These are phyloP conservation scores for Penicillium thymicola DNA, from an alignment of 2,329 filamentous ascomycete genomes.

Conservation along the genomic window DNA sequence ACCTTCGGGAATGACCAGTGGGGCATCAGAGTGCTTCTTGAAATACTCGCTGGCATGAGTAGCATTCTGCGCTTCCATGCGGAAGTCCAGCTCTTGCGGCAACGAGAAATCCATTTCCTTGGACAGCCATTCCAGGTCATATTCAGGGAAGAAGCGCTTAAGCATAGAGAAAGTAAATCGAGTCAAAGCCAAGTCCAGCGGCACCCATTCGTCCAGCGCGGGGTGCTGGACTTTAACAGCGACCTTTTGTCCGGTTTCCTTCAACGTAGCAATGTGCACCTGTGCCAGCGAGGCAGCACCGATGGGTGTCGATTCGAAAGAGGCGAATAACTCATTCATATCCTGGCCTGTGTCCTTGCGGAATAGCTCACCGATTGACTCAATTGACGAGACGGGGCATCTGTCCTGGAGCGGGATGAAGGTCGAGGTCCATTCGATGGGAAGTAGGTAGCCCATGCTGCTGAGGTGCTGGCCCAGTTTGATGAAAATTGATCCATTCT, in stretches of 20 bases:
- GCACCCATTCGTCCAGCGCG: conserved; percentile 81
- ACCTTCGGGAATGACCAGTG: conserved; percentile 77
- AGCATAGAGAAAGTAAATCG: conserved; percentile 84
- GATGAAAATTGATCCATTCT: conserved; percentile 97
- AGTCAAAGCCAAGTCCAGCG: conserved; percentile 81
- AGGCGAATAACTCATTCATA: conserved; percentile 78
- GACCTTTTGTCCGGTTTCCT: conserved; percentile 77
- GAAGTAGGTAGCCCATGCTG: conserved; percentile 91
- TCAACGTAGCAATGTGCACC: conserved; percentile 83
- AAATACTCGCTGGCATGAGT: conserved; percentile 78
- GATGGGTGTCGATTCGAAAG: conserved; percentile 76
- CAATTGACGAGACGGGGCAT: conserved; percentile 86
- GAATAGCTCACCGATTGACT: conserved; percentile 86
- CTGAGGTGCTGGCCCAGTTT: conserved; percentile 95
- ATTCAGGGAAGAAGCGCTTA: conserved; percentile 93
- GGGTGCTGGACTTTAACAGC: conserved; percentile 98
- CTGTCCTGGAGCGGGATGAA: conserved; percentile 95
- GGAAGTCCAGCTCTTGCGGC: conserved; percentile 88
- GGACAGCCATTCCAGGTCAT: conserved; percentile 94
- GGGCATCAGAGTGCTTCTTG: conserved; percentile 66
- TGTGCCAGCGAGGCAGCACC: conserved; percentile 93
- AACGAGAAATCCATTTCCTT: conserved; percentile 89
- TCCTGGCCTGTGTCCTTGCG: conserved; percentile 73
- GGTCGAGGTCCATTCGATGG: conserved; percentile 87
- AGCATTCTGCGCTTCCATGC: conserved; percentile 80